Conservation (phyloP, 2,329 filamentous ascomycete species). For the Mollisia scopiformis region DNA sequence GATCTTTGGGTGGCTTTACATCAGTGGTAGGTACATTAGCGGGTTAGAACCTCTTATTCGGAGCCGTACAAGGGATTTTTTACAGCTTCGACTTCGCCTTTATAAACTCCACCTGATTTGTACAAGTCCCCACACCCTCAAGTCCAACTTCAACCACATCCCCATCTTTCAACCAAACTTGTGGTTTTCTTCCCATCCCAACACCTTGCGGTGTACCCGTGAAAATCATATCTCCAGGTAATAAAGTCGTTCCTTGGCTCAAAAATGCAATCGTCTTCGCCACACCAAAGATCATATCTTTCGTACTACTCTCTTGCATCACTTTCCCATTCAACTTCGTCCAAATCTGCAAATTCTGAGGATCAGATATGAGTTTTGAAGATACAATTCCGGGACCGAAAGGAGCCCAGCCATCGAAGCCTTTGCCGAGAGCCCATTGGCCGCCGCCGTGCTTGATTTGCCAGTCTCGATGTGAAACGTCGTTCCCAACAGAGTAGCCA, state of each 20-base stretch:
- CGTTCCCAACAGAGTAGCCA: constrained; percentile 76
- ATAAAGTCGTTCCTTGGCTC: constrained; percentile 62
- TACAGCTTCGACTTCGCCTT: constrained; percentile 39
- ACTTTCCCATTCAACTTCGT: constrained; percentile 62
- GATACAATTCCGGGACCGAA: constrained; percentile 73
- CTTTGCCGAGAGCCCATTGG: constrained; percentile 74
- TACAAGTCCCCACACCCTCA: constrained; percentile 65
- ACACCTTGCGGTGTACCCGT: constrained; percentile 73
- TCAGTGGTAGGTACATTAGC: too few species aligned
- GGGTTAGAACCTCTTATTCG: too few species aligned
- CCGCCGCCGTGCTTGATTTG: constrained; percentile 69
- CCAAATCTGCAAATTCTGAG: constrained; percentile 57
- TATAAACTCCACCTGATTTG: constrained; percentile 52
- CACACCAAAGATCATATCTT: constrained; percentile 66
- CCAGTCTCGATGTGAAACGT: constrained; percentile 81
- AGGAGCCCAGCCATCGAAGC: constrained; percentile 76
- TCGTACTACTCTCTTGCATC: constrained; percentile 59
- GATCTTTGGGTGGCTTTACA: background rate
- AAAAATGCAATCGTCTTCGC: constrained; percentile 61
- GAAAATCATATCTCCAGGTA: constrained; percentile 68
- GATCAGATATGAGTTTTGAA: constrained; percentile 55
- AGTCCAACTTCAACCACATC: constrained; percentile 71
- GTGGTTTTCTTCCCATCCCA: constrained; percentile 69
- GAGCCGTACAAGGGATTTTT: too few species aligned
- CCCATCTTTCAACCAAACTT: constrained; percentile 70